Evolutionary conservation across 1,139 yeast genomes (phyloP), one percentile per base, ranked within the genome.

Genomic region (Sugiyamaella novakii): DNA sequence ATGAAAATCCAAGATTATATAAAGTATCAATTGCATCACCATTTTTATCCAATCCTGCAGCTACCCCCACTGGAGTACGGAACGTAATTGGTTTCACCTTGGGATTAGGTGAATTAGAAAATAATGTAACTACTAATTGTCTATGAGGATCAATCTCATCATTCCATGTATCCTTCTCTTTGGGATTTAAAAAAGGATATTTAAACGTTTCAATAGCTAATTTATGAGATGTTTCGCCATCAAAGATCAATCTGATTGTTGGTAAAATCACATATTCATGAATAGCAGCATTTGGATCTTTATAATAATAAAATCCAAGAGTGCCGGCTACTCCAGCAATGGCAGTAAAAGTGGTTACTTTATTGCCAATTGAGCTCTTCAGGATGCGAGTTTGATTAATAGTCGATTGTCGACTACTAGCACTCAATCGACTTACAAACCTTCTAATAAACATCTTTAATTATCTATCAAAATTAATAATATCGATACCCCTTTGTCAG

Each of bases 41-140:
- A 61, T 91, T 86, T 68, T 91, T 91, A 67, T 91, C 98, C 56
- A 91, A 77, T 10, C 98, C 98, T 28, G 98, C 98, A 43, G 98
- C 98, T 60, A 91, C 76, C 5, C 98, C 98, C 50, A 91, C 73
- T 17, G 98, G 98, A 50, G 83, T 83, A 25, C 77, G 74, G 62
- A 91, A 70, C 0, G 63, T 70, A 46, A 67, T 45, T 8, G 64
- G 59, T 33, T 58, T 53, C 37, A 66, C 70, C 31, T 59, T 56
- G 5, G 67, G 65, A 41, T 61, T 63, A 5, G 47, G 17, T 11
- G 62, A 60, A 37, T 55, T 57, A 12, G 59, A 53, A 49, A 68
- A 69, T 21, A 69, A 54, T n/a, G 62, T 57, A 14, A 66, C 68
- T 18, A 56, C 49, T 28, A 68, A 56, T 43, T 57, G 54, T 5